These are phyloP conservation scores for Dillenia suffruticosa DNA, from an alignment of 164 flowering plant species.

Conservation along the genomic window DNA sequence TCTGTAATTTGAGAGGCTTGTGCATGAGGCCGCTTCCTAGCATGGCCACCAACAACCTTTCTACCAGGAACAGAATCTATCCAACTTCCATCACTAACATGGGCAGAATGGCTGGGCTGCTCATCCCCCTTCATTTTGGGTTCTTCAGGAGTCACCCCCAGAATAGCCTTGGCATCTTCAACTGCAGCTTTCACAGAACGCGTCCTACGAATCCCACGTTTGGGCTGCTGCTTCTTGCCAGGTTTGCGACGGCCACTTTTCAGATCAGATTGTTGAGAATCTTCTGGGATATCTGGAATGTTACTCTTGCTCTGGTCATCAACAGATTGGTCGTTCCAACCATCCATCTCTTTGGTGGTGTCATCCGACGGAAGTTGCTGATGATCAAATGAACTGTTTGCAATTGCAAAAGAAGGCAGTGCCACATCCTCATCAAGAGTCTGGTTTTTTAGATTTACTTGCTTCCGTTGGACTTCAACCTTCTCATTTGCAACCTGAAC, in stretches of 20 bases:
- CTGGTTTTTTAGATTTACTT: constrained; percentile 5
- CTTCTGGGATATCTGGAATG: constrained; percentile 37
- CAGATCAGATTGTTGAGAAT: constrained; percentile 41
- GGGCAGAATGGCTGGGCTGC: constrained; percentile 25
- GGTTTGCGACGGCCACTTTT: constrained; percentile 27
- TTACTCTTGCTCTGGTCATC: constrained; percentile 34
- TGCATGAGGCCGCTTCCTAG: constrained; percentile 45
- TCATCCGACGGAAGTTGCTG: constrained; percentile 20
- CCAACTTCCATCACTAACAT: constrained; percentile 29
- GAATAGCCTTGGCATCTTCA: constrained; percentile 50
- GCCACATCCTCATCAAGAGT: constrained; percentile 10
- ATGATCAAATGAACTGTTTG: constrained; percentile 24
- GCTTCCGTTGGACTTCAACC: constrained; percentile 5
- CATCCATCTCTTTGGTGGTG: constrained; percentile 16
- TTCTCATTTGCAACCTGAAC: background rate
- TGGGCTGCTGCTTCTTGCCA: constrained; percentile 21
- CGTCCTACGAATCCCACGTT: constrained; percentile 35
- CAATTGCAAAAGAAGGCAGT: constrained; percentile 19
- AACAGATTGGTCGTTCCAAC: constrained; percentile 20
- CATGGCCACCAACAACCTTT: constrained; percentile 16
- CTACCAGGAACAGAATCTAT: constrained; percentile 26
- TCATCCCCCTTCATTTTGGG: constrained; percentile 12
- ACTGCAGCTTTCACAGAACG: constrained; percentile 63
- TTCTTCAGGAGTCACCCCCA: constrained; percentile 30
- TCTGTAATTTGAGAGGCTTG: constrained; percentile 36